Percentiles rank a stretch among this genome's conserved stretches.
phyloP scores from a whole-genome alignment of 1,284 basidiomycete species.

The Coniferiporia sulphurascens region DNA sequence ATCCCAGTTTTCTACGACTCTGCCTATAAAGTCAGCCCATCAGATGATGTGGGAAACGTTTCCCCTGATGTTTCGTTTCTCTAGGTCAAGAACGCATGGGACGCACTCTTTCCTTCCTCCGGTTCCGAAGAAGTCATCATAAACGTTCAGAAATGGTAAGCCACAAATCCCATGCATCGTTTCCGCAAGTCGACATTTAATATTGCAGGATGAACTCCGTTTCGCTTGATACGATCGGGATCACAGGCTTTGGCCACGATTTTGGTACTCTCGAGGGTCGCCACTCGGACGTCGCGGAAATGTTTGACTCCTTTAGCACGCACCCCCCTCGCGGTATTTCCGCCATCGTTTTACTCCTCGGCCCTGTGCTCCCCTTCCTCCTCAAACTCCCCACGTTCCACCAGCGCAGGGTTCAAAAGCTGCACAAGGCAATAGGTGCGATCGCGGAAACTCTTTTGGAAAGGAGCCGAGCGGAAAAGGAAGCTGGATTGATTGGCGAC shows the following conservation, averaged over 20 bases:
- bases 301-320: constrained; percentile 40
- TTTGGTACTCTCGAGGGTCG: constrained; percentile 50
- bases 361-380: constrained; percentile 39
- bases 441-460: constrained; percentile 45
- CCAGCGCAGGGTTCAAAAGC: constrained; percentile 29
- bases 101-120: constrained; percentile 36
- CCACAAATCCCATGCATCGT: background rate
- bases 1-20: constrained; percentile 39
- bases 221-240: constrained; percentile 53
- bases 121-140: constrained; percentile 34
- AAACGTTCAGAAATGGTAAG: constrained; percentile 52
- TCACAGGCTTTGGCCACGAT: constrained; percentile 53
- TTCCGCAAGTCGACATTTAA: background rate
- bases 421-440: constrained; percentile 38
- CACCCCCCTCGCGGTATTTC: constrained; percentile 23
- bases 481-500: constrained; percentile 28
- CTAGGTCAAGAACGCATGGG: constrained; percentile 49
- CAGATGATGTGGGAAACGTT: background rate
- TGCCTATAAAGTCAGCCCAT: constrained; percentile 40
- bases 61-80: background rate
- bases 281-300: constrained; percentile 37
- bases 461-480: constrained; percentile 38
- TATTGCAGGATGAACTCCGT: constrained; percentile 43
- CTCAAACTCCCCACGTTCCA: constrained; percentile 40
- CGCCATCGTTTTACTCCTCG: constrained; percentile 36